A percentile compares a stretch with the other conserved stretches of the same genome.
Conservation (phyloP, 2,329 filamentous ascomycete species). For the Tolypocladium sp. region DNA sequence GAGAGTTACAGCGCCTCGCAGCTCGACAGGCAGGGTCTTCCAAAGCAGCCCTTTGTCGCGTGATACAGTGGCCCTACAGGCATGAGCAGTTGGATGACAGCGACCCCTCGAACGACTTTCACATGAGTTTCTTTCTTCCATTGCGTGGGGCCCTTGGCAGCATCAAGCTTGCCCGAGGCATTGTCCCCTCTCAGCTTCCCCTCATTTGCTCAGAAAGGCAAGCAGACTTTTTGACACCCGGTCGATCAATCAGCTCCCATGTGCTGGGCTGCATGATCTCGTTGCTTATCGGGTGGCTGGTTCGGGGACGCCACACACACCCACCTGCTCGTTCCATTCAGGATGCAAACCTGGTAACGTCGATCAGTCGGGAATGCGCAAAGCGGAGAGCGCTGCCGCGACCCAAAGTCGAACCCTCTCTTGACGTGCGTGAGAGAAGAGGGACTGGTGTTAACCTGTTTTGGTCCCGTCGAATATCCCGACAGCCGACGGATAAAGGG, state of each 20-base stretch:
- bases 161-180: background rate
- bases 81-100: background rate
- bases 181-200: background rate
- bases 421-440: background rate
- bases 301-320: background rate
- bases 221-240: background rate
- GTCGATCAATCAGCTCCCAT: background rate
- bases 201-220: background rate
- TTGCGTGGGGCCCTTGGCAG: no score
- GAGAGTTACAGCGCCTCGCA: background rate
- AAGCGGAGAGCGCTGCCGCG: background rate
- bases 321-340: background rate
- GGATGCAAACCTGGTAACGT: background rate
- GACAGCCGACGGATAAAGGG: background rate
- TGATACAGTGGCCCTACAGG: background rate
- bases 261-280: background rate
- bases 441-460: background rate
- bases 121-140: background rate
- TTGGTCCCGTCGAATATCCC: background rate
- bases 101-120: background rate
- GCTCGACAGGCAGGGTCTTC: no score
- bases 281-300: background rate
- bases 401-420: background rate
- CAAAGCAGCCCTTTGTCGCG: background rate
- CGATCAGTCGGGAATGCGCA: background rate